Evolutionary conservation across 768 basidiomycete species (phyloP), one percentile per base, ranked within the genome.

Genomic region (Holtermanniella nyarrowii): DNA sequence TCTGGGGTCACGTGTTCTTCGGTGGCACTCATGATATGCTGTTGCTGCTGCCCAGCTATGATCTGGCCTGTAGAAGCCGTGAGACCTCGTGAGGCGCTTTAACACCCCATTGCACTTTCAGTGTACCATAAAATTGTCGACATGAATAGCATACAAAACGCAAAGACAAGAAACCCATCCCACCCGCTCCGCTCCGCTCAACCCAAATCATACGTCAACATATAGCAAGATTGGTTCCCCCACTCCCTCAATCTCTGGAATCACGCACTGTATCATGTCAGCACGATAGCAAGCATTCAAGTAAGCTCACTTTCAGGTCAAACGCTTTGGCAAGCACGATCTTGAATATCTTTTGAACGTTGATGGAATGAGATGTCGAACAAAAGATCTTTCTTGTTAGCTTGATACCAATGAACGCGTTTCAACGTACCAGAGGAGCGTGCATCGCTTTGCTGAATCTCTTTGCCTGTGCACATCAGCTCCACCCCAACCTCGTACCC

Each of bases 391-490:
- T n/a, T 14, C 20, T 44, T 4, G 31, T 25, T 25, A 51, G 42
- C 14, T 4, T 39, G 1, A 31, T 23, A 5, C 26, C n/a, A 13
- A 23, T 4, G 43, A 42, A 26, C 27, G 3, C 16, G 22, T 22
- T n/a, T 24, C 5, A 14, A 56, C 66, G 37, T 40, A 70, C 69
- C 54, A 99, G 75, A n/a, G 91, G 93, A 16, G 95, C 91, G 71
- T 97, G 91, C 95, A 99, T 99, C 46, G 95, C 95, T 71, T 87
- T 85, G 55, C 91, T 88, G 74, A 99, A 99, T 61, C 93, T 83
- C 72, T 95, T 95, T 42, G 95, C 93, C 87, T 91, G 66, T 16
- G 16, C 7, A 37, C 31, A 2, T 1, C 5, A 20, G 18, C 18
- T 21, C n/a, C 22, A 18, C 42, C 42, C 42, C 42, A n/a, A 11